Percentiles rank a stretch among this genome's conserved stretches.
phyloP scores from a whole-genome alignment of 2,329 filamentous ascomycete genomes.

The Cytospora mali region DNA sequence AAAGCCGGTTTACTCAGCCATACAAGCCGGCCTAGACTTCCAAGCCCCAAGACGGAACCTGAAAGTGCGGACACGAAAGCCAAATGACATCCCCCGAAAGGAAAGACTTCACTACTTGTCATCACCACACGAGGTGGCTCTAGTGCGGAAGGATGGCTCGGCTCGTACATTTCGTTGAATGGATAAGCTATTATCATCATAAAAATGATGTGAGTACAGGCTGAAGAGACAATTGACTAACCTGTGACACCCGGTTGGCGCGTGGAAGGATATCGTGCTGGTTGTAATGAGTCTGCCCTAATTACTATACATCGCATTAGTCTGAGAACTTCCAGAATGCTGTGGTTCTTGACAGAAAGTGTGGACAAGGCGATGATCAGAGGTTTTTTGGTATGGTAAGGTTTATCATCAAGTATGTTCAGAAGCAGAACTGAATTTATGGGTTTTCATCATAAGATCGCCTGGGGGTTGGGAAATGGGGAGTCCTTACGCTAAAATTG shows the following conservation, averaged over 20 bases:
- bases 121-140: conserved; percentile 58
- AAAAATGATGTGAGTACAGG: conserved; percentile 28
- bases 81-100: conserved; percentile 54
- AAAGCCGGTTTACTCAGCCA: conserved; percentile 44
- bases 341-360: not conserved
- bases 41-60: conserved; percentile 59
- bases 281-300: not conserved
- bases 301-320: conserved; percentile 18
- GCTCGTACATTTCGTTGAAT: conserved; percentile 71
- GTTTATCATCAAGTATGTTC: conserved; percentile 66
- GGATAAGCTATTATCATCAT: conserved; percentile 73
- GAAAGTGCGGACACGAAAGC: conserved; percentile 57
- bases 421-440: conserved; percentile 76
- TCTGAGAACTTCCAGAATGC: not conserved
- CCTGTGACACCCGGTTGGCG: conserved; percentile 1
- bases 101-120: conserved; percentile 76
- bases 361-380: conserved; percentile 45
- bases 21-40: conserved; percentile 38
- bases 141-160: conserved; percentile 75
- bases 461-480: conserved; percentile 4
- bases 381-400: conserved; percentile 65
- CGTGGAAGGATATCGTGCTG: not conserved
- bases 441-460: conserved; percentile 63
- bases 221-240: conserved; percentile 24
- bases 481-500: conserved; percentile 28